phyloP scores from a whole-genome alignment of 1,284 basidiomycete genomes.

The Clitocybe nebularis region DNA sequence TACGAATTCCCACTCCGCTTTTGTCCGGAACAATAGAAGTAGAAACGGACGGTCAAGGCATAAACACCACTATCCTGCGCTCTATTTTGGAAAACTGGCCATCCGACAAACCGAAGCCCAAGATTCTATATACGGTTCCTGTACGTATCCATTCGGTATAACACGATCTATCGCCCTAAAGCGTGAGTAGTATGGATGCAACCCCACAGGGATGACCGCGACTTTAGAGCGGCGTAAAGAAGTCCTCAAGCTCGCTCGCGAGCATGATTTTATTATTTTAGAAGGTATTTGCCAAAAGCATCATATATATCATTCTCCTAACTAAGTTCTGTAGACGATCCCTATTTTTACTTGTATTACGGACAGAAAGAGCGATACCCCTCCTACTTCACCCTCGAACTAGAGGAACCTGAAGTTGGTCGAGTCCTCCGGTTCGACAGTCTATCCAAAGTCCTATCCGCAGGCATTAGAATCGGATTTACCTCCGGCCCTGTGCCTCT shows the following conservation, averaged over 20 bases:
- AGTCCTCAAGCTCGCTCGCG: slow-evolving; percentile 68
- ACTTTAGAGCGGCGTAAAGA: slow-evolving; percentile 69
- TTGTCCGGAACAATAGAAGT: no score
- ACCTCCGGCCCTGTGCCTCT: slow-evolving; percentile 76
- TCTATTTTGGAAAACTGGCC: slow-evolving; percentile 73
- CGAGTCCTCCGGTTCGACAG: slow-evolving; percentile 87
- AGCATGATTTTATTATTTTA: slow-evolving; percentile 77
- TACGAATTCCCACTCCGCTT: no score
- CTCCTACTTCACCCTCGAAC: slow-evolving; percentile 80
- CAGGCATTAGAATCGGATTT: slow-evolving; percentile 81
- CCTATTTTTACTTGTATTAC: slow-evolving; percentile 75
- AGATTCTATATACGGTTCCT: slow-evolving; percentile 77
- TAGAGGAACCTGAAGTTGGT: slow-evolving; percentile 56
- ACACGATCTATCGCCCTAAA: neutral
- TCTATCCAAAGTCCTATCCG: slow-evolving; percentile 84
- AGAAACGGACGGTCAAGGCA: slow-evolving; percentile 73
- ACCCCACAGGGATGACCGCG: slow-evolving; percentile 78
- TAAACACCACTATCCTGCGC: slow-evolving; percentile 57
- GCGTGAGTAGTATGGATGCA: slow-evolving; percentile 62
- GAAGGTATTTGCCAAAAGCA: slow-evolving; percentile 73
- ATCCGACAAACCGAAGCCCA: slow-evolving; percentile 63
- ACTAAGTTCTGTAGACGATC: slow-evolving; percentile 76
- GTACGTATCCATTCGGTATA: slow-evolving; percentile 34
- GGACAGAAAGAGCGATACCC: slow-evolving; percentile 59
- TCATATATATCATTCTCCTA: no score